Base-by-base conservation (phyloP, 1,139 yeast genomes). In the Pneumocystis oryctolagi region DNA sequence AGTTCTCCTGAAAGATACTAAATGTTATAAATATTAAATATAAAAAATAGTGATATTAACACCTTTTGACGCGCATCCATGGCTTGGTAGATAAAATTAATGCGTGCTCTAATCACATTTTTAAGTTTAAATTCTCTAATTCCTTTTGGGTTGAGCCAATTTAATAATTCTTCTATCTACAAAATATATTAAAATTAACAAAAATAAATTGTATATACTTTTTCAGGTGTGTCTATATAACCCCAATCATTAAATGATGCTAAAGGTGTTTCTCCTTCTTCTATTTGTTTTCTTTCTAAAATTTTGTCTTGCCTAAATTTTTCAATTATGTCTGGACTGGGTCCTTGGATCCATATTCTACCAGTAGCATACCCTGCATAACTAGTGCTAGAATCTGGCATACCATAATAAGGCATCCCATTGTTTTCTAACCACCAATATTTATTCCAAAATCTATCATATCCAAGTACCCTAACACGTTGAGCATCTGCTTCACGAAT, bases 381-480 rank as follows among this genome's bases (percentile, higher is more conserved):
- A 25, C 55, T 47, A 16, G 65, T 63, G 18, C 64, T 62, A 28
- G 60, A 61, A 53, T 63, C 58, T 14, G 64, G 64, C 61, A 62
- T 80, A 34, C 74, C 75, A 16, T 76, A 75, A 12, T 76, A 78
- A 2, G 72, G 74, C 63, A 88, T 77, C 0, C 97, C 97, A 70
- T 85, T 85, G 67, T 81, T 79, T 71, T 92, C 97, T 71, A 90
- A 84, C 96, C 96, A 92, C 95, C 96, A 94, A 73, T 90, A 92
- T 68, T 92, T 78, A 74, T 92, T 94, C 72, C 78, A 89, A 66
- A 82, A 81, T 63, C 96, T 78, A 72, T 92, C 99, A 67, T 84
- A 81, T 4, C 99, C 99, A 35, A 92, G 75, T 61, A 83, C 78
- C 65, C 82, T 82, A 59, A 89, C 80, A 65, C 98, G 76, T 72